Evolutionary conservation across 257 asterid genomes (phyloP).

Genomic region (Anisodus tanguticus): DNA sequence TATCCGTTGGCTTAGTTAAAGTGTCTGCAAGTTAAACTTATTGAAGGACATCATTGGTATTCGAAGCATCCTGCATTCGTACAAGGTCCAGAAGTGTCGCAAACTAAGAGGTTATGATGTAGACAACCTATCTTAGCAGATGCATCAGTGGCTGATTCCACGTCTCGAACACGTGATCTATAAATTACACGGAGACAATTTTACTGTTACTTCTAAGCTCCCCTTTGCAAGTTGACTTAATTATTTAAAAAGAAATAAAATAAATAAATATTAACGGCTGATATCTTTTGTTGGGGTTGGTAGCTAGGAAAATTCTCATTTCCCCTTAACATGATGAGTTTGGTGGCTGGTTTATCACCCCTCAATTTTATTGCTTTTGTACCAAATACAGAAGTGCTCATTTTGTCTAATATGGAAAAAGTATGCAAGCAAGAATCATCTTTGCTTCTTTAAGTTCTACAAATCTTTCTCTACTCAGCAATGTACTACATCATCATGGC

Average conservation of each 20-base stretch:
- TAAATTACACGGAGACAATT: background rate
- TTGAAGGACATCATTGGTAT: background rate
- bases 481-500: background rate
- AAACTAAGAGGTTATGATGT: background rate
- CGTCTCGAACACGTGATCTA: background rate
- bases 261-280: background rate
- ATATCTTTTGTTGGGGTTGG: constrained; percentile 1
- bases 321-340: background rate
- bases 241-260: background rate
- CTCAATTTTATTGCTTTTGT: background rate
- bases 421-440: background rate
- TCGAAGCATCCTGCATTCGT: background rate
- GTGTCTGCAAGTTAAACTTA: background rate
- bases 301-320: background rate
- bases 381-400: background rate
- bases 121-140: background rate
- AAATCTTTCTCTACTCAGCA: background rate
- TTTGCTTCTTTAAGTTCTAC: background rate
- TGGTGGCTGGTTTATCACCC: background rate
- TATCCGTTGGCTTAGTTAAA: background rate
- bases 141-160: background rate
- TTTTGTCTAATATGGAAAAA: background rate
- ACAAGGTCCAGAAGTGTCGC: background rate
- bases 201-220: background rate
- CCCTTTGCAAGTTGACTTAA: background rate